Percentiles rank a stretch among this genome's conserved stretches.
phyloP scores from a whole-genome alignment of 805 yeast genomes.

The Starmerella floricola region DNA sequence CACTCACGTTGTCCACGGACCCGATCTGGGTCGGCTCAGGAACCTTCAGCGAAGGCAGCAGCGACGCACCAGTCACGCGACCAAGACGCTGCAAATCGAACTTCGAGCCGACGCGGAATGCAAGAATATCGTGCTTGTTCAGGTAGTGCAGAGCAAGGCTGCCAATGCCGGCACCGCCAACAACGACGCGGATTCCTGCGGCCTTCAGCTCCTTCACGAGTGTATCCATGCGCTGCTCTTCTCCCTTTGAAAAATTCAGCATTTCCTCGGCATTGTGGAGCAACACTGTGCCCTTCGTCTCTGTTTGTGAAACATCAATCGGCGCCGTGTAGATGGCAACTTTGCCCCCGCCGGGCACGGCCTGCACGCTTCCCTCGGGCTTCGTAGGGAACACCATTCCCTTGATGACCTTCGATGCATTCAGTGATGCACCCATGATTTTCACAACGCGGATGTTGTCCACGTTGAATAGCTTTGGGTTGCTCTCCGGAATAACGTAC shows the following conservation, averaged over 20 bases:
- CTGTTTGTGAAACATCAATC: conserved; percentile 89
- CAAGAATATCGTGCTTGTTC: conserved; percentile 73
- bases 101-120: conserved; percentile 81
- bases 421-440: conserved; percentile 81
- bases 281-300: conserved; percentile 93
- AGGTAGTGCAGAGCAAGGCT: conserved; percentile 87
- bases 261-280: conserved; percentile 93
- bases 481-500: conserved; percentile 61
- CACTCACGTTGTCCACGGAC: conserved; percentile 70
- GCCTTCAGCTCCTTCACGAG: conserved; percentile 61
- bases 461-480: conserved; percentile 56
- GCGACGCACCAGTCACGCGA: conserved; percentile 95
- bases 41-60: conserved; percentile 90
- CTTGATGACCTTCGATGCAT: conserved; percentile 64
- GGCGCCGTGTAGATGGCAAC: conserved; percentile 93
- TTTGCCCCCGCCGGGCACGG: conserved; percentile 48
- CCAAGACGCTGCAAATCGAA: conserved; percentile 88
- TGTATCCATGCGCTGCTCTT: conserved; percentile 82
- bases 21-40: conserved; percentile 76
- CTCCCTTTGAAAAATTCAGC: conserved; percentile 92
- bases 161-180: conserved; percentile 92
- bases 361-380: conserved; percentile 84
- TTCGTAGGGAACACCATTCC: conserved; percentile 98
- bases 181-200: conserved; percentile 72
- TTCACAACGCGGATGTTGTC: conserved; percentile 92